A percentile compares a stretch with the other conserved stretches of the same genome.
phyloP scores from a whole-genome alignment of 1,284 basidiomycete species.

The Heterobasidion irregulare region DNA sequence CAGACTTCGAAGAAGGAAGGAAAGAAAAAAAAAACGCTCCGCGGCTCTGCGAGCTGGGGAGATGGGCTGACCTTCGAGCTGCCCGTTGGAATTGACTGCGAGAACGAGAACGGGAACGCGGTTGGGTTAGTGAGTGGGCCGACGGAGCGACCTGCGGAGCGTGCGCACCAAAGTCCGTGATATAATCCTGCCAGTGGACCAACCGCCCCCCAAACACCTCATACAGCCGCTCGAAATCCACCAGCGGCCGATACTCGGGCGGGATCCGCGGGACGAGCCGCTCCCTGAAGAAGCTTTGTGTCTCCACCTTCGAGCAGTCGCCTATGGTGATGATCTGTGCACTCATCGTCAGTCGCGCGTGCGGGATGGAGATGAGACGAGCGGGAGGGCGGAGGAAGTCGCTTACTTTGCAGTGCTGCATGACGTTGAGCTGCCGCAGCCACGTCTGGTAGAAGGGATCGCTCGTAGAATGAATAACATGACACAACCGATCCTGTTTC shows the following conservation, averaged over 20 bases:
- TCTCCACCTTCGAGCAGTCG: constrained; percentile 67
- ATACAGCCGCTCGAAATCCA: constrained; percentile 67
- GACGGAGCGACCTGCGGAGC: not conserved
- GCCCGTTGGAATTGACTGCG: constrained; percentile 27
- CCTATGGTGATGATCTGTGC: constrained; percentile 66
- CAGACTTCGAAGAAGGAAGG: too few species aligned
- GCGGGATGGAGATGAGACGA: constrained; percentile 1
- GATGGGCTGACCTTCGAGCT: constrained; percentile 24
- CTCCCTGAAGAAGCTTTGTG: constrained; percentile 55
- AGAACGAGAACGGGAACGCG: not conserved
- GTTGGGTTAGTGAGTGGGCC: not conserved
- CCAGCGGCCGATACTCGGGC: constrained; percentile 36
- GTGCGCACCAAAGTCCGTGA: constrained; percentile 54
- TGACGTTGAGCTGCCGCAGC: constrained; percentile 66
- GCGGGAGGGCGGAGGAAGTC: not conserved
- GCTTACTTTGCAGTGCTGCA: constrained; percentile 70
- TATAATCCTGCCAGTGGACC: constrained; percentile 72
- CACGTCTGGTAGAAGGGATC: constrained; percentile 81
- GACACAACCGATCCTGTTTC: constrained; percentile 76
- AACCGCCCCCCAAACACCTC: constrained; percentile 77
- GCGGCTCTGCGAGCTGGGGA: too few species aligned
- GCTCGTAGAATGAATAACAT: constrained; percentile 77
- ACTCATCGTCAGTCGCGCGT: not conserved
- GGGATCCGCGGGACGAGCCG: constrained; percentile 55
- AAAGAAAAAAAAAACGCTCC: too few species aligned